Evolutionary conservation across 2,329 filamentous ascomycete species (phyloP), one percentile per base, ranked within the genome.

Genomic region (Tolypocladium amazonense): DNA sequence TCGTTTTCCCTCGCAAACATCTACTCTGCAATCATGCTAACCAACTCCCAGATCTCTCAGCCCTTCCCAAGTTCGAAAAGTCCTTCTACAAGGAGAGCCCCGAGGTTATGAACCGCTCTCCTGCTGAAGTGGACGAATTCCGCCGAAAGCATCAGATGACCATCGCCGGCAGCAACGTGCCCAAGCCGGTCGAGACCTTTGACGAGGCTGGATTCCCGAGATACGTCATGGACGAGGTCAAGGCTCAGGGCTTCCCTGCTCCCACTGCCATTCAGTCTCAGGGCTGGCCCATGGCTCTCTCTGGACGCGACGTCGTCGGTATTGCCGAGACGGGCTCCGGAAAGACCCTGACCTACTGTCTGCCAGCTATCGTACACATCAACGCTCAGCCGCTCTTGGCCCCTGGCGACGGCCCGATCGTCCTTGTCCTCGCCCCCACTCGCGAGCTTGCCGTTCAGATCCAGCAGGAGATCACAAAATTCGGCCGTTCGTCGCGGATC

Each of bases 261-360:
- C 94, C 94, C 45, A 99, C 94, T 50, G 88, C 94, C 64, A 97
- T 99, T 75, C 94, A 99, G 78, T 95, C 93, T 23, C 94, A 97
- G 75, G 94, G 94, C 64, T 97, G 94, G 94, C 94, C 94, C 64
- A 97, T 97, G 94, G 92, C 94, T 72, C 87, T 99, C 57, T 95
- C 93, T 67, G 94, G 94, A 79, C 93, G 94, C 68, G 94, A 99
- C 74, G 93, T 97, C 62, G 93, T 97, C 70, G 94, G 94, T 86
- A 96, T 99, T 79, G 94, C 94, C 70, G 94, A 99, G 82, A 99
- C 94, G 61, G 94, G 94, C 75, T 99, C 94, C 65, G 94, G 94
- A 82, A 99, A 99, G 88, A 99, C 94, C 5, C 83, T 99, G 66
- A 97, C 92, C 58, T 99, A 99, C 81, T 97, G 93, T 78, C 85